Base-by-base conservation (phyloP, 305 asterid genomes). In the Plantago coronopus region DNA sequence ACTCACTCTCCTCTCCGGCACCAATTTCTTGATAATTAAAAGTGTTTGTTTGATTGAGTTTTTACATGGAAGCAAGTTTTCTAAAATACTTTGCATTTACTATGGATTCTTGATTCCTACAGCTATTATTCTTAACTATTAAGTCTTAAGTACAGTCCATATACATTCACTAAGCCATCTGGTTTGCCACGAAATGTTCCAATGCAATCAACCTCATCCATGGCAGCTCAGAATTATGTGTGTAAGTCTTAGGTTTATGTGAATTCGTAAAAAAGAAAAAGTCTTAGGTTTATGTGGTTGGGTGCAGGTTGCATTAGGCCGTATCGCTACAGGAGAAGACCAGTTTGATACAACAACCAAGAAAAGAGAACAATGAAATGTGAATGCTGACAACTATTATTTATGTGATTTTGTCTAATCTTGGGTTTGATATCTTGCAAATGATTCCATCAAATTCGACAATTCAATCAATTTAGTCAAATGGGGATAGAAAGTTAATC, bases 271-370 rank as follows among this genome's bases (percentile, higher is more conserved):
- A n/a, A n/a, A n/a, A n/a, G n/a, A n/a, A n/a, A n/a, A 0, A 79
- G 81, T 59, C 91, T 89, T 6, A 81, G 79, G 2, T 66, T 89
- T 7, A 65, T 86, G 22, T 79, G 94, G 0, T 0, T 78, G 16
- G 97, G 97, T 4, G 90, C 97, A 1, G 97, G 97, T 3, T 87
- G 94, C 2, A 75, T 89, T 18, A 60, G 94, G 50, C 91, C 97
- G 84, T 84, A 84, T 89, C 17, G 95, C 97, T 47, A 86, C 86
- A 46, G 95, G 97, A 0, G 94, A 94, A 21, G 97, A 89, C 68
- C 97, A 89, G 19, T 84, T 89, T 38, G 88, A 89, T 25, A 82
- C 91, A 3, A 75, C 70, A 40, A 89, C 97, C 0, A 63, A 72
- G 6, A 81, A 79, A 0, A 69, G 78, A 54, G 38, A 78, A 53